Evolutionary conservation across 345 rosid genomes (phyloP).

Genomic region (Aquilaria sinensis): DNA sequence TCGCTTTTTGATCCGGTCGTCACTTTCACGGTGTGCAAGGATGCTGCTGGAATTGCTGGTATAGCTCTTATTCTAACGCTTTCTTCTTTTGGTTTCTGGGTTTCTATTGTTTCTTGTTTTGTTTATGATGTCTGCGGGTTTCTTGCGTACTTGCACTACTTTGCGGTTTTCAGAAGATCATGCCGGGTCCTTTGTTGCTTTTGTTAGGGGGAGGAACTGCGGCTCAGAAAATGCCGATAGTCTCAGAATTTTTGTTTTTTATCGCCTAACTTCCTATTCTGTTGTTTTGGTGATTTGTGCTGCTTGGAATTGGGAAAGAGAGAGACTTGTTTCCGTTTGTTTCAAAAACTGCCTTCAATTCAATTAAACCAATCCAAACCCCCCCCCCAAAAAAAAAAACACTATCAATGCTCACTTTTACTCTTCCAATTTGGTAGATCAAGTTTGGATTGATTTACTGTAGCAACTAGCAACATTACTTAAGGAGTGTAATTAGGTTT

Average conservation of each 20-base stretch:
- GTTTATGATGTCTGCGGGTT: constrained; percentile 4
- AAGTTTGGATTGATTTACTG: not conserved
- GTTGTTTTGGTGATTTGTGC: not conserved
- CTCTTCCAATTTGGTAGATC: not conserved
- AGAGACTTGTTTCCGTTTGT: not conserved
- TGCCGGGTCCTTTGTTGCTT: not conserved
- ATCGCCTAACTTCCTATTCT: not conserved
- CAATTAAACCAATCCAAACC: not conserved
- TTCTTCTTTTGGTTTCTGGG: not conserved
- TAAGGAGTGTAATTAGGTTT: not conserved
- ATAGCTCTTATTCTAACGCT: not conserved
- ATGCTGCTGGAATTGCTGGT: constrained; percentile 75
- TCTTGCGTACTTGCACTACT: not conserved
- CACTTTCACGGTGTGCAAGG: constrained; percentile 28
- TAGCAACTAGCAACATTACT: not conserved
- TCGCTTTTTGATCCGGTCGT: constrained; percentile 16
- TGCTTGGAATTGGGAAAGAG: not conserved
- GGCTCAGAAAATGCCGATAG: too few species aligned
- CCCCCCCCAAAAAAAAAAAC: too few species aligned
- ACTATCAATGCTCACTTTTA: not conserved
- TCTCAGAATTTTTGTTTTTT: too few species aligned
- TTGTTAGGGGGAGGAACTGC: not conserved
- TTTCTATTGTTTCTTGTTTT: not conserved
- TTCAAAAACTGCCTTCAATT: not conserved
- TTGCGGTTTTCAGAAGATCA: not conserved